Evolutionary conservation across 129 eudicot species (phyloP).

Genomic region (Solidago caesia): DNA sequence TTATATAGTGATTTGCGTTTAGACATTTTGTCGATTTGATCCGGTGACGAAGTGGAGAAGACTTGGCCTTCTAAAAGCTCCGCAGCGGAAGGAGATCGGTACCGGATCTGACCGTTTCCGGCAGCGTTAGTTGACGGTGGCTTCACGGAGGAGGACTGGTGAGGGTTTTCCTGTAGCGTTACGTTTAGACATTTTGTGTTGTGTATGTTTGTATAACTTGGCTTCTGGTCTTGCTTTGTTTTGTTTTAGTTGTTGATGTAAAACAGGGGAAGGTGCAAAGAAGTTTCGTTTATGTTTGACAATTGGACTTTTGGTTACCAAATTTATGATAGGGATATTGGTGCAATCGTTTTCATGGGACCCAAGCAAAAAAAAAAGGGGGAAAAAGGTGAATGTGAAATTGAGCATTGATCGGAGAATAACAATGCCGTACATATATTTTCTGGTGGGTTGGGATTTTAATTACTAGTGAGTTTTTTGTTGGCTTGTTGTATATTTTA

Average conservation of each 20-base stretch:
- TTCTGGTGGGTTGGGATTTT: neutral
- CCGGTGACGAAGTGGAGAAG: constrained; percentile 19
- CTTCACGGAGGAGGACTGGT: constrained; percentile 46
- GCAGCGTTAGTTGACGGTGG: constrained; percentile 49
- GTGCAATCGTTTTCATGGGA: neutral
- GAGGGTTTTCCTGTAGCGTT: constrained; percentile 49
- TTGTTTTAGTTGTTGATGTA: neutral
- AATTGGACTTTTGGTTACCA: neutral
- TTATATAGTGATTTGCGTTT: constrained; percentile 49
- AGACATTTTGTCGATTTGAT: constrained; percentile 57
- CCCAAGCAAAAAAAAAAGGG: neutral
- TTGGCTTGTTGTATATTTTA: constrained; percentile 5
- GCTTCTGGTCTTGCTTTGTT: too few relatives aligned
- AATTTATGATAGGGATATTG: neutral
- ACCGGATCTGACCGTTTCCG: constrained; percentile 87
- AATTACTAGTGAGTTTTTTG: neutral
- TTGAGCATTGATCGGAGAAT: constrained; percentile 23
- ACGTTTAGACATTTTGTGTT: too few relatives aligned
- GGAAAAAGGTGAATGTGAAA: too few relatives aligned
- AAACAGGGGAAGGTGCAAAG: constrained; percentile 11
- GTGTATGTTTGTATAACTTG: neutral
- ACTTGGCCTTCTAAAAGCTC: constrained; percentile 63
- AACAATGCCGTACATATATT: constrained; percentile 27
- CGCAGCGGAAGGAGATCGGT: constrained; percentile 88
- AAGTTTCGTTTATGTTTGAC: constrained; percentile 13